Percentiles rank a stretch among this genome's conserved stretches.
Evolutionary conservation across 2,329 filamentous ascomycete species (phyloP).

Genomic region (Blumeria hordei): DNA sequence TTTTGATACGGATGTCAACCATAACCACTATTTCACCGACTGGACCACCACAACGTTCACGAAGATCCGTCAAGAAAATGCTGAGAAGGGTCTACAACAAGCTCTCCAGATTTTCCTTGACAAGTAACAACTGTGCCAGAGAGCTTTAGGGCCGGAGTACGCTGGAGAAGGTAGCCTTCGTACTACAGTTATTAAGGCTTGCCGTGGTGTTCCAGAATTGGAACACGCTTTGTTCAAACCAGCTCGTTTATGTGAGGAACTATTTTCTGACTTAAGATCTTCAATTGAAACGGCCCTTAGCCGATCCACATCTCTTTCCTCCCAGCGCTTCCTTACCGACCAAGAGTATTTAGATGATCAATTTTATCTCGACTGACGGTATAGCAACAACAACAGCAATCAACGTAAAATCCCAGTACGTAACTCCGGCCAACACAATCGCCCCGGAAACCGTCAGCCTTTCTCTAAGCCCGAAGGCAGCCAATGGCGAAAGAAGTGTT

Average conservation of each 20-base stretch:
- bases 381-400: background rate
- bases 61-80: background rate
- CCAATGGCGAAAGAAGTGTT: background rate
- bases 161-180: background rate
- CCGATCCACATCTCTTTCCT: background rate
- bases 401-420: background rate
- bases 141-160: background rate
- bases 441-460: background rate
- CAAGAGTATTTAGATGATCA: background rate
- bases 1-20: background rate
- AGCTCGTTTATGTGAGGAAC: background rate
- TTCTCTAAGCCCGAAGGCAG: background rate
- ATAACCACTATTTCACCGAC: background rate
- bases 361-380: background rate
- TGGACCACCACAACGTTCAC: background rate
- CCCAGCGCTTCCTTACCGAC: background rate
- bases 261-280: background rate
- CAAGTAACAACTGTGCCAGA: background rate
- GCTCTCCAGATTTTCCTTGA: background rate
- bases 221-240: background rate
- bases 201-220: background rate
- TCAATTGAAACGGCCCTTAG: background rate
- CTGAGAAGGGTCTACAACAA: background rate
- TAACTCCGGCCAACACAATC: background rate
- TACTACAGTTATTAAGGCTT: background rate